phyloP scores from a whole-genome alignment of 495 filamentous ascomycete species.

The Aspergillus baeticus region DNA sequence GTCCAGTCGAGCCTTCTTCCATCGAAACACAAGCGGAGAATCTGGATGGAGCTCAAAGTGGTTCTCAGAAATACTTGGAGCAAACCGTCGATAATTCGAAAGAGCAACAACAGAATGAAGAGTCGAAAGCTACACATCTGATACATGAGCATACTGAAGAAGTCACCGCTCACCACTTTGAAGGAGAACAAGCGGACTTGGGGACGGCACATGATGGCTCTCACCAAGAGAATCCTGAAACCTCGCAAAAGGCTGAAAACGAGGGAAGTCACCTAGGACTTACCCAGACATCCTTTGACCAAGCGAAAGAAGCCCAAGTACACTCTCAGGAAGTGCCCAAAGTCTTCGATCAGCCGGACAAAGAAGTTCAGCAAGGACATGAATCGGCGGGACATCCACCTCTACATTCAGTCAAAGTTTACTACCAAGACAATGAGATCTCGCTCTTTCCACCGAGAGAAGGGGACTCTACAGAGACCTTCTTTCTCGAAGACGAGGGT shows the following conservation, averaged over 20 bases:
- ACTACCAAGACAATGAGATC: constrained; percentile 67
- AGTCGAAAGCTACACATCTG: constrained; percentile 3
- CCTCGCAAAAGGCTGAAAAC: constrained; percentile 9
- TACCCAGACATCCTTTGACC: constrained; percentile 1
- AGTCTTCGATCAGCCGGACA: constrained; percentile 12
- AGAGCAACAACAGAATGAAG: constrained; percentile 11
- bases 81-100: constrained; percentile 18
- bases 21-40: constrained; percentile 8
- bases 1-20: background rate
- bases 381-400: constrained; percentile 12
- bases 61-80: constrained; percentile 13
- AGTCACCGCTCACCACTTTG: constrained; percentile 25
- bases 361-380: constrained; percentile 5
- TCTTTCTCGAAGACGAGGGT: constrained; percentile 68
- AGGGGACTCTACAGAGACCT: constrained; percentile 65
- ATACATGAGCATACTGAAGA: constrained; percentile 7
- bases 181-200: constrained; percentile 17
- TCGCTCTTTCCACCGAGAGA: constrained; percentile 66
- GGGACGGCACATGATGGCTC: constrained; percentile 1
- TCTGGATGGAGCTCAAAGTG: background rate
- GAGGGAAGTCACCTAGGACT: constrained; percentile 12
- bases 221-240: background rate
- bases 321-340: constrained; percentile 14
- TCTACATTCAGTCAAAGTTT: constrained; percentile 55
- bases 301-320: constrained; percentile 3